Evolutionary conservation across 2,329 filamentous ascomycete species (phyloP), one percentile per base, ranked within the genome.

Genomic region (Mollisiaceae sp.): DNA sequence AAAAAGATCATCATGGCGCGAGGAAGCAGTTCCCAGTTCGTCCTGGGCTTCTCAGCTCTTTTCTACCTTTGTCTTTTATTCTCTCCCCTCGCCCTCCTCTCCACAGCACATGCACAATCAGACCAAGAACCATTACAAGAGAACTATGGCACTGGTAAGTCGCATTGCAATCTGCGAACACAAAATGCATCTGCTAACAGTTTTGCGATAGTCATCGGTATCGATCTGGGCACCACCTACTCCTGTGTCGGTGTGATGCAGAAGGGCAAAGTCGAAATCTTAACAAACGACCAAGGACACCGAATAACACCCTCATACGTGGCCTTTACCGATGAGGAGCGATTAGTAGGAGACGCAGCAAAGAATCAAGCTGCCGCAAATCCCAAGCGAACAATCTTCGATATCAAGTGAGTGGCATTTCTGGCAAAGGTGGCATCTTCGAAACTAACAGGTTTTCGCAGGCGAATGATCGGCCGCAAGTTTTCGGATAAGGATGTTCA

Each of bases 241-340:
- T 90, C 87, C 76, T 97, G 93, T 82, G 93, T 97, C 75, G 93
- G 92, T 90, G 92, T 97, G 79, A 97, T 97, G 93, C 91, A 94
- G 79, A 91, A 93, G 79, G 93, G 93, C 79, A 95, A 94, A 82
- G 93, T 97, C 74, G 93, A 97, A 78, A 97, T 97, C 83, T 86
- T 97, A 75, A 92, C 92, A 82, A 97, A 97, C 85, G 93, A 97
- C 82, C 93, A 97, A 85, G 93, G 93, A 85, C 93, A 97, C 88
- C 91, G 93, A 84, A 97, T 97, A 74, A 97, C 93, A 75, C 93
- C 93, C 63, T 97, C 93, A 71, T 97, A 95, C 82, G 93, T 97
- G 78, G 93, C 93, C 77, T 97, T 97, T 81, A 98, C 93, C 80
- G 94, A 98, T 76, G 93, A 97, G 71, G 95, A 98, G 83, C 90